These are phyloP conservation scores for Tulasnella sp. DNA, from an alignment of 768 basidiomycete species.

Conservation along the genomic window DNA sequence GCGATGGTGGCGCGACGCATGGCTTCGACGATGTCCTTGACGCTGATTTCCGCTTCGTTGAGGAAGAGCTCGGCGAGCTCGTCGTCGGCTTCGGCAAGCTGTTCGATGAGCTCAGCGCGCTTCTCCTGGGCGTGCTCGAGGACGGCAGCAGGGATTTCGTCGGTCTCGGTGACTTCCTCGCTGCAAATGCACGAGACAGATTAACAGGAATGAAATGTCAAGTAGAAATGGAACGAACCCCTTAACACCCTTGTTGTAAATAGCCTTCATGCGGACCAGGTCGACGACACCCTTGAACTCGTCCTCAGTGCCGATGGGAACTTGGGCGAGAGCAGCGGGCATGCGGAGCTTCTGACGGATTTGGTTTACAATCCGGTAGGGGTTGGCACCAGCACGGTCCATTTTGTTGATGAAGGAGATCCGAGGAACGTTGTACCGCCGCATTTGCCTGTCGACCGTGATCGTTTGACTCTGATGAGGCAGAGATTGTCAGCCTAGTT, in stretches of 20 bases:
- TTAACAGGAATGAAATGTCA: background rate
- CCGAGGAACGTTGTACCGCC: slow-evolving; percentile 92
- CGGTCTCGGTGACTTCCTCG: slow-evolving; percentile 72
- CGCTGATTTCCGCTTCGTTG: slow-evolving; percentile 75
- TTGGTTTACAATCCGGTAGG: slow-evolving; percentile 91
- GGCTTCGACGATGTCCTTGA: slow-evolving; percentile 74
- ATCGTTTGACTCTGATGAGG: slow-evolving; percentile 86
- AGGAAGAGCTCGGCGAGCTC: slow-evolving; percentile 90
- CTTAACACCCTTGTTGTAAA: slow-evolving; percentile 93
- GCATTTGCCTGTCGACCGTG: slow-evolving; percentile 98
- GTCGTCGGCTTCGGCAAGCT: slow-evolving; percentile 95
- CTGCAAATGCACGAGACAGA: slow-evolving; percentile 47
- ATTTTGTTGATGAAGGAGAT: slow-evolving; percentile 99
- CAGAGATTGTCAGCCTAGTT: background rate
- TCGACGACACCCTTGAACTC: slow-evolving; percentile 91
- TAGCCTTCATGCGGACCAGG: slow-evolving; percentile 88
- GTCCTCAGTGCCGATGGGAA: slow-evolving; percentile 90
- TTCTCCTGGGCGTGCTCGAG: slow-evolving; percentile 78
- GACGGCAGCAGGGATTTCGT: slow-evolving; percentile 83
- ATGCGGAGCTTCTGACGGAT: slow-evolving; percentile 90
- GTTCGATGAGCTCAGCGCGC: slow-evolving; percentile 89
- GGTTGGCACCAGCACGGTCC: slow-evolving; percentile 98
- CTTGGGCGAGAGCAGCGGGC: slow-evolving; percentile 91
- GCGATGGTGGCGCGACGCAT: slow-evolving; percentile 86
- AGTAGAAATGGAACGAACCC: slow-evolving; percentile 60